Base-by-base conservation (phyloP, 306 rosid genomes). In the Biancaea sappan region DNA sequence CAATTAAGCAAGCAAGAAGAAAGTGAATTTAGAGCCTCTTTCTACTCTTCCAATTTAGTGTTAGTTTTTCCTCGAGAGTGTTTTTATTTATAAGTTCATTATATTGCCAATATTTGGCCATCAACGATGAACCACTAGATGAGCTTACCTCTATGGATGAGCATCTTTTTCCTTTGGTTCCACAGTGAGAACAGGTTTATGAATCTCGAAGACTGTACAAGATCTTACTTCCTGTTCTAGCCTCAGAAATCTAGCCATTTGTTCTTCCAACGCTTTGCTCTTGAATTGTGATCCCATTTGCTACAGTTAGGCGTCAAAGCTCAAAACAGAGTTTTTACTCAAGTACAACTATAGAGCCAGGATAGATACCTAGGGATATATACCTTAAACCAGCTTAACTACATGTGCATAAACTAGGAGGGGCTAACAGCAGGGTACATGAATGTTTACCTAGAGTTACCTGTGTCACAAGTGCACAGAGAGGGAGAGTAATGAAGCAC, bases 401-500 rank as follows among this genome's bases (percentile, higher is more conserved):
- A n/a, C n/a, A n/a, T n/a, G 18, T 6, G 54, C 54, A 48, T 48
- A 48, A 47, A 46, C n/a, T n/a, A n/a, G n/a, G n/a, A n/a, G n/a
- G n/a, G n/a, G n/a, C n/a, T n/a, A n/a, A n/a, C n/a, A n/a, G n/a
- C 44, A 40, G 44, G 10, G 44, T 3, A n/a, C n/a, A n/a, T n/a
- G n/a, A n/a, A n/a, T n/a, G n/a, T n/a, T n/a, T n/a, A n/a, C n/a
- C n/a, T n/a, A n/a, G n/a, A n/a, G n/a, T 40, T 21, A 71, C 66
- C 64, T 54, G 76, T 71, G 54, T 34, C 66, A 54, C 76, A 25
- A 71, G 66, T 56, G 51, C 76, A n/a, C 40, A 56, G 18, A 53
- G 75, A 48, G 75, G 65, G 64, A 71, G 51, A 53, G 65, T 53
- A 15, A 54, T 35, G 34, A 19, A 71, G 40, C 64, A 53, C 26